A percentile compares a stretch with the other conserved stretches of the same genome.
These are phyloP conservation scores for Ottelia alismoides DNA, from an alignment of 106 monocot species.

Conservation along the genomic window DNA sequence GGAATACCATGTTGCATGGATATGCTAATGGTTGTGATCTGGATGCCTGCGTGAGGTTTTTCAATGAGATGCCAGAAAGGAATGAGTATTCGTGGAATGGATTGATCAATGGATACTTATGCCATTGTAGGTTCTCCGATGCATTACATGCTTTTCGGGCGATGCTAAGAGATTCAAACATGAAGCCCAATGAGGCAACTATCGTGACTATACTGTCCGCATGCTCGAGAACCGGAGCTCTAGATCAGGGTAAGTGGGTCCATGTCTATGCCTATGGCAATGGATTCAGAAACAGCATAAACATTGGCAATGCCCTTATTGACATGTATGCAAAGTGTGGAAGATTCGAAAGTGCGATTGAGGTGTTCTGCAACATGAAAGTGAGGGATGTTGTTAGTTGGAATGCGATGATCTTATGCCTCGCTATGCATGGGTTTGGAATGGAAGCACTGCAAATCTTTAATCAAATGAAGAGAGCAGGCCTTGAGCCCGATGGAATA, in stretches of 20 bases:
- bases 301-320: slow-evolving; percentile 34
- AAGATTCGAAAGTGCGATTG: slow-evolving; percentile 24
- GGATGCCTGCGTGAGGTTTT: slow-evolving; percentile 24
- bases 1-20: slow-evolving; percentile 50
- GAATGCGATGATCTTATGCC: slow-evolving; percentile 35
- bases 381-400: slow-evolving; percentile 39
- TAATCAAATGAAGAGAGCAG: slow-evolving; percentile 14
- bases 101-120: slow-evolving; percentile 31
- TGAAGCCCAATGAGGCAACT: slow-evolving; percentile 46
- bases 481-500: slow-evolving; percentile 39
- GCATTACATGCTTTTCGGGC: slow-evolving; percentile 19
- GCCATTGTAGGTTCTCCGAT: slow-evolving; percentile 10
- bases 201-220: slow-evolving; percentile 31
- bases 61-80: slow-evolving; percentile 37
- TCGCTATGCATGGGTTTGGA: slow-evolving; percentile 36
- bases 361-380: slow-evolving; percentile 22
- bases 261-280: slow-evolving; percentile 30
- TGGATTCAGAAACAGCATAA: slow-evolving; percentile 12
- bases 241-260: slow-evolving; percentile 31
- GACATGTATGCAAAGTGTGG: slow-evolving; percentile 81
- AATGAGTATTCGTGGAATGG: slow-evolving; percentile 67
- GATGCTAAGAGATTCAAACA: slow-evolving; percentile 21
- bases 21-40: slow-evolving; percentile 27
- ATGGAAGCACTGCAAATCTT: slow-evolving; percentile 31
- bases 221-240: slow-evolving; percentile 32